A percentile compares a stretch with the other conserved stretches of the same genome.
Evolutionary conservation across 352 stramenopile genomes (phyloP).

Genomic region (Globisporangium sylvaticum): DNA sequence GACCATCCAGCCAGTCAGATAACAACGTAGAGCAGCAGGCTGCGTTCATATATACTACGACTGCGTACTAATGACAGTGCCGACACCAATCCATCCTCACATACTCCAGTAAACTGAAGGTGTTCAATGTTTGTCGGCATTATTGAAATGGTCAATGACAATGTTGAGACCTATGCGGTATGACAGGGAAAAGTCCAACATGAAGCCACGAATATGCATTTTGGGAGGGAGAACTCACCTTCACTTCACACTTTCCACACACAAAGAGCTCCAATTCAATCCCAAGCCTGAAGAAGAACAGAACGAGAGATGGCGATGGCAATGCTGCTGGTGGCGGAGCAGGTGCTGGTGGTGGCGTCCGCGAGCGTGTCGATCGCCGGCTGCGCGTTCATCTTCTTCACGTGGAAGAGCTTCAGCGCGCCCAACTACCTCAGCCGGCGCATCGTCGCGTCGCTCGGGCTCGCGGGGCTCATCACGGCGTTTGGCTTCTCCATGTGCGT

Average conservation of each 20-base stretch:
- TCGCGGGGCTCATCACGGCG: constrained; percentile 55
- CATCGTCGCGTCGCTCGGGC: constrained; percentile 65
- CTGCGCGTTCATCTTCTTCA: constrained; percentile 65
- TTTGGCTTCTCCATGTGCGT: constrained; percentile 59
- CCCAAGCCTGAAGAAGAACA: neutral
- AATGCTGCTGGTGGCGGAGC: constrained; percentile 31
- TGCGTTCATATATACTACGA: neutral
- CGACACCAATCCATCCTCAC: neutral
- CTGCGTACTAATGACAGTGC: neutral
- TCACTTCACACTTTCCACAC: too few relatives aligned
- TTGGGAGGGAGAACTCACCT: neutral
- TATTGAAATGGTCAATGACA: neutral
- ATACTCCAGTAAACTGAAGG: neutral
- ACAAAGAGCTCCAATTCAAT: neutral
- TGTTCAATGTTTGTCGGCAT: neutral
- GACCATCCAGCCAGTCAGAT: neutral
- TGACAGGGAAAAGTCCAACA: neutral
- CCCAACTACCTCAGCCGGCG: constrained; percentile 68
- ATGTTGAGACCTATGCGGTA: neutral
- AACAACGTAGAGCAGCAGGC: neutral
- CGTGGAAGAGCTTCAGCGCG: constrained; percentile 59
- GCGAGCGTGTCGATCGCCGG: constrained; percentile 61
- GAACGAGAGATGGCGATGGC: neutral
- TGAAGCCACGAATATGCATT: neutral
- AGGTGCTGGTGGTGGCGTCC: constrained; percentile 47